Base-by-base conservation (phyloP, 495 filamentous ascomycete genomes). In the Lindgomyces ingoldianus region DNA sequence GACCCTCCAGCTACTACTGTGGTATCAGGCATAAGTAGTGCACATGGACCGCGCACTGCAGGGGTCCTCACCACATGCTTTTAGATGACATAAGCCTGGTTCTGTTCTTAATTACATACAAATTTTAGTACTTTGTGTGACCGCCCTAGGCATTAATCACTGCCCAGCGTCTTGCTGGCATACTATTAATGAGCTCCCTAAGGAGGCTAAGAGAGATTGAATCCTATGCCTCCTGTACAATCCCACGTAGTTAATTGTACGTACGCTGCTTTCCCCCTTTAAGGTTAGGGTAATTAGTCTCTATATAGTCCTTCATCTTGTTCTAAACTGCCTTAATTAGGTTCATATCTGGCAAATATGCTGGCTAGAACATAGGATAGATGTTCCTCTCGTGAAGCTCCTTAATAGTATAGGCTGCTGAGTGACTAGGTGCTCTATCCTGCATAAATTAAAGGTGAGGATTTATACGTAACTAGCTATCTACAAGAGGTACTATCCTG, bases 271-370 rank as follows among this genome's bases (percentile, higher is more conserved):
- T 6, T 24, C 47, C 55, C 3, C 56, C 41, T 25, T 33, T 47
- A 10, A 21, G 29, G 3, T 39, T 4, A 22, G 9, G 18, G 33
- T 39, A 39, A 39, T 39, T 6, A 39, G 33, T 14, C 41, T 65
- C 29, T 39, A 65, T 65, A 25, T 52, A 67, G 45, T 60, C 33
- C 58, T 67, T 70, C 44, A 70, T 62, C 56, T 48, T 55, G 36
- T 62, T 61, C 67, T 51, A 70, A n/a, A 74, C 29, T 9, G 47
- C 62, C 61, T 74, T 60, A 61, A 74, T 73, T 14, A 62, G 73
- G 39, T 68, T 72, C 2, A 74, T 26, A 59, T 72, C 58, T 12
- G 63, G 69, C 3, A 65, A 70, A 42, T 62, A 70, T 0, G 71
- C 30, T 22, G 69, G 71, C 71, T 57, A 73, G 22, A 46, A 60